Evolutionary conservation across 2,329 filamentous ascomycete species (phyloP), one percentile per base, ranked within the genome.

Genomic region (Raffaelea deltoideospora): DNA sequence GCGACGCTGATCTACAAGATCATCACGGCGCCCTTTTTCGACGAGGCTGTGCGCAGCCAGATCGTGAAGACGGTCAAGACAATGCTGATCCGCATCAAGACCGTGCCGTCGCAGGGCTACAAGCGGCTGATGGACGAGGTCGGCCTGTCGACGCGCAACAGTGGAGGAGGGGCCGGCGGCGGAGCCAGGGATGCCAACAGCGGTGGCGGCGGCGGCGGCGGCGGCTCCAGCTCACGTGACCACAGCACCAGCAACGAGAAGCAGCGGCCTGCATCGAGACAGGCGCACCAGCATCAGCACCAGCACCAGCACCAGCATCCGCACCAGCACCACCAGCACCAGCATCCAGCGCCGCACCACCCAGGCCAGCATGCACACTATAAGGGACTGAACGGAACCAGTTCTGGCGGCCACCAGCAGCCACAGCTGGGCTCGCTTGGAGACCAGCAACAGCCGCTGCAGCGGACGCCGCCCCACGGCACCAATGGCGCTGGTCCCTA

Each of bases 41-140:
- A 98, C 46, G 90, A 98, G 54, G 76, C 67, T 36, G 87, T 95
- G 53, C 80, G 90, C 33, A 65, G 70, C 32, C 83, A 95, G 49
- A 86, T 95, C 18, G 75, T 94, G 5, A 85, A 94, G 50, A 95
- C 86, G 40, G 84, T 98, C 35, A 85, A 88, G 52, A 84, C 76
- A 48, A 86, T 96, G 28, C 69, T 98, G 24, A 61, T 88, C 24
- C 80, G 81, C 50, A 79, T 96, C 58, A 95, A 95, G 63, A 88
- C 86, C 6, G 84, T 93, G 50, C 85, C 90, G 14, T 81, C 79
- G 43, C 90, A 96, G 60, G 90, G 90, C 36, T 98, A 98, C 64
- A 98, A 96, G 68, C 80, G 90, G 37, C 63, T 98, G 41, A 98
- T 98, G 90, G 90, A 98, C 50, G 90, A 98, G 55, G 90, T 98